Base-by-base conservation (phyloP, 257 asterid species). In the Salvia splendens region DNA sequence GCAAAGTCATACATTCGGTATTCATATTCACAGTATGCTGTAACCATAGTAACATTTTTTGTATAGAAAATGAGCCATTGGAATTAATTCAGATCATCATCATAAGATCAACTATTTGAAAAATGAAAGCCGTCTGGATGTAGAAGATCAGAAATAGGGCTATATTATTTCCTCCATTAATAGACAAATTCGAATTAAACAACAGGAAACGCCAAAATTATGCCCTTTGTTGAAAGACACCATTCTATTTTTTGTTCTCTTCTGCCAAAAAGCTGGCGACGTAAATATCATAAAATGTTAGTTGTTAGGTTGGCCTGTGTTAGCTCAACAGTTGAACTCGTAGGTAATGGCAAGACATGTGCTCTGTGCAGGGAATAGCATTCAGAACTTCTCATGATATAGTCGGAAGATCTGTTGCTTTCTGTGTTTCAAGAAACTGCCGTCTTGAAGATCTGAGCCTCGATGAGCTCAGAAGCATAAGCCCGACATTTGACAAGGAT, bases 371-470 rank as follows among this genome's bases (percentile, higher is more conserved):
- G 99, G 97, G 94, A 65, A 65, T 91, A 68, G 91, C 99, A 65
- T 94, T 94, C 80, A 80, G 97, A 77, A 94, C 97, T 38, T 88
- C 96, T 65, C 99, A 94, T 64, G 97, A 94, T 77, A 81, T 91
- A 32, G 97, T 83, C 0, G 99, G 99, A 69, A 83, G 89, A 73
- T 79, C 93, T 0, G 99, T 94, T 46, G 99, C 91, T 10, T 70
- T 85, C 35, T 94, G 97, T 43, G 92, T 91, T 59, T 74, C 93
- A 0, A 80, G 66, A 46, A 84, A 82, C 41, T 85, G 87, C 58
- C 83, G 78, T 52, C 97, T 94, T 73, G 78, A 78, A 68, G 88
- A 91, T 62, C 73, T 88, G 82, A 80, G 83, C 67, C 86, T 94
- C 3, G 83, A 74, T 0, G 91, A 94, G 73, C 82, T 94, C 45